These are phyloP conservation scores for Trichocladium antarcticum DNA, from an alignment of 495 filamentous ascomycete species.

Conservation along the genomic window DNA sequence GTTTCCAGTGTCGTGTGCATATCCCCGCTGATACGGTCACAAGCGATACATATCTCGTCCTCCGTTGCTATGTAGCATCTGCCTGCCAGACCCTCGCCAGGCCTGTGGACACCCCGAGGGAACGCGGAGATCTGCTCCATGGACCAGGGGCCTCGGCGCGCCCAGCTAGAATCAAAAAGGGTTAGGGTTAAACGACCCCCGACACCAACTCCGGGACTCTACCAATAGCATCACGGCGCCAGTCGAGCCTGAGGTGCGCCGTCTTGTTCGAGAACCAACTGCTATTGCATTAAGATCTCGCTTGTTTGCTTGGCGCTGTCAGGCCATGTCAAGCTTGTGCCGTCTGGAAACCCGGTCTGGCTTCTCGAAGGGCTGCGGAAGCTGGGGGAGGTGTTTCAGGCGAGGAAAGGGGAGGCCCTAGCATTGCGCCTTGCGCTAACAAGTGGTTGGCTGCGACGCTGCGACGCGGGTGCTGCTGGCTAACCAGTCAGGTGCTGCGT, in stretches of 20 bases:
- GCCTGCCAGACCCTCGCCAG: neutral
- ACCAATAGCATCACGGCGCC: neutral
- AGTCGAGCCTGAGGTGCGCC: neutral
- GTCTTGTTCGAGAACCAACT: neutral
- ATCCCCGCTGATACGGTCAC: neutral
- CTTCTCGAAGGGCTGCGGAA: too few relatives aligned
- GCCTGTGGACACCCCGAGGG: too few relatives aligned
- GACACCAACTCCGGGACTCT: neutral
- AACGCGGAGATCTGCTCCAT: too few relatives aligned
- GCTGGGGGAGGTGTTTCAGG: too few relatives aligned
- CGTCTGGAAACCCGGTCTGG: too few relatives aligned
- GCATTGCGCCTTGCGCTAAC: too few relatives aligned
- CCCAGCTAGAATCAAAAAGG: neutral
- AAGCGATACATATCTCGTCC: neutral
- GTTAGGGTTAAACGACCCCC: conserved; percentile 1
- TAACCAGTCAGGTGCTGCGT: too few relatives aligned
- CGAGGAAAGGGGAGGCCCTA: too few relatives aligned
- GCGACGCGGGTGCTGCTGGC: too few relatives aligned
- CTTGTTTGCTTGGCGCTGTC: conserved; percentile 5
- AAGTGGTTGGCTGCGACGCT: too few relatives aligned
- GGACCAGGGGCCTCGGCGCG: neutral
- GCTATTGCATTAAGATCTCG: neutral
- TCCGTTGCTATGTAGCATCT: neutral
- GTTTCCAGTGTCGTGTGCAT: too few relatives aligned
- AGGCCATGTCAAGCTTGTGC: conserved; percentile 1